A percentile compares a stretch with the other conserved stretches of the same genome.
Conservation (phyloP, 345 rosid species). For the Leavenworthia alabamica region DNA sequence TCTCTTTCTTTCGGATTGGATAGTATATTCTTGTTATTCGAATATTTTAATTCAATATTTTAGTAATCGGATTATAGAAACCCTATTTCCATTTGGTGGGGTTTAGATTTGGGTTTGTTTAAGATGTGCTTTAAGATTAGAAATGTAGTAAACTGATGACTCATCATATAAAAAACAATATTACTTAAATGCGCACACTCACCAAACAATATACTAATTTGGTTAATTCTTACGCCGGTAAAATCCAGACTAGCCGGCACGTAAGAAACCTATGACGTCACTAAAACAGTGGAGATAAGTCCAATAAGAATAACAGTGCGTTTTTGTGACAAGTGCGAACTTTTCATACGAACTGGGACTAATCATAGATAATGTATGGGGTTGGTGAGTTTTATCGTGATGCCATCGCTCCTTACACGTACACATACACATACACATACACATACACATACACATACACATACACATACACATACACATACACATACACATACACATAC, state of each 20-base stretch:
- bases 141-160: not conserved
- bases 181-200: not conserved
- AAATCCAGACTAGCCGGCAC: slow-evolving; percentile 4
- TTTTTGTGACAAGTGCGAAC: slow-evolving; percentile 13
- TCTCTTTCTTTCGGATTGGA: not conserved
- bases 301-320: not conserved
- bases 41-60: too few species aligned
- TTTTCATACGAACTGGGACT: not conserved
- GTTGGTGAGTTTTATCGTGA: slow-evolving; percentile 13
- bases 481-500: not conserved
- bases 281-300: not conserved
- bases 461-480: not conserved
- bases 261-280: slow-evolving; percentile 17
- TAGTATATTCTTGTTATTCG: too few species aligned
- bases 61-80: too few species aligned
- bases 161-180: not conserved
- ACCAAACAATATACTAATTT: not conserved
- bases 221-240: not conserved
- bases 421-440: not conserved
- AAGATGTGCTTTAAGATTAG: too few species aligned
- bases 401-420: too few species aligned
- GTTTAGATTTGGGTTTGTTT: too few species aligned
- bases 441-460: not conserved
- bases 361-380: slow-evolving; percentile 27
- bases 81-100: too few species aligned